These are phyloP conservation scores for Logfia minima DNA, from an alignment of 129 eudicot genomes.

Conservation along the genomic window DNA sequence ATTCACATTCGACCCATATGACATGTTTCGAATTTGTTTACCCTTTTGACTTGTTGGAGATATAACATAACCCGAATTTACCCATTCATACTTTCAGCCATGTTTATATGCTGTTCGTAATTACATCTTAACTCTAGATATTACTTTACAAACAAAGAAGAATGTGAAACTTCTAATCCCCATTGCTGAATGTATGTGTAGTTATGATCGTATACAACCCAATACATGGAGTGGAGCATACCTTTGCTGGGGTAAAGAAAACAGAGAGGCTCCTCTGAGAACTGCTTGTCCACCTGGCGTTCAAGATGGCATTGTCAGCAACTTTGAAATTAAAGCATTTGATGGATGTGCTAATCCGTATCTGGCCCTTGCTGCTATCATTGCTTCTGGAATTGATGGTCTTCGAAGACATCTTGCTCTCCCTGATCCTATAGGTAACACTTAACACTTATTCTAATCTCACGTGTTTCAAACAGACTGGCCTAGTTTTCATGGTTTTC, in stretches of 20 bases:
- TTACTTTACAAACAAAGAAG: neutral
- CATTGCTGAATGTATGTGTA: constrained; percentile 18
- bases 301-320: constrained; percentile 81
- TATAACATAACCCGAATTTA: too few relatives aligned
- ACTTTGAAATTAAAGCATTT: constrained; percentile 86
- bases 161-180: neutral
- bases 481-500: neutral
- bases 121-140: too few relatives aligned
- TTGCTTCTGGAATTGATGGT: constrained; percentile 91
- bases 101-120: too few relatives aligned
- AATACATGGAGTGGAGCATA: constrained; percentile 98
- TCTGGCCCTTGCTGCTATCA: constrained; percentile 80
- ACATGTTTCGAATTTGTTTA: too few relatives aligned
- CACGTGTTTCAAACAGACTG: constrained; percentile 12
- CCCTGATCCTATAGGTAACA: constrained; percentile 86
- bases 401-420: constrained; percentile 58
- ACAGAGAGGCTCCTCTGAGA: constrained; percentile 90
- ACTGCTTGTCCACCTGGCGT: constrained; percentile 95
- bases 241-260: constrained; percentile 94
- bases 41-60: too few relatives aligned
- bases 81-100: too few relatives aligned
- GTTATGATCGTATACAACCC: constrained; percentile 96
- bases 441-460: neutral
- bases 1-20: neutral
- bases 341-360: constrained; percentile 98